These are phyloP conservation scores for Sporothrix brunneoviolacea DNA, from an alignment of 2,329 filamentous ascomycete species.

Conservation along the genomic window DNA sequence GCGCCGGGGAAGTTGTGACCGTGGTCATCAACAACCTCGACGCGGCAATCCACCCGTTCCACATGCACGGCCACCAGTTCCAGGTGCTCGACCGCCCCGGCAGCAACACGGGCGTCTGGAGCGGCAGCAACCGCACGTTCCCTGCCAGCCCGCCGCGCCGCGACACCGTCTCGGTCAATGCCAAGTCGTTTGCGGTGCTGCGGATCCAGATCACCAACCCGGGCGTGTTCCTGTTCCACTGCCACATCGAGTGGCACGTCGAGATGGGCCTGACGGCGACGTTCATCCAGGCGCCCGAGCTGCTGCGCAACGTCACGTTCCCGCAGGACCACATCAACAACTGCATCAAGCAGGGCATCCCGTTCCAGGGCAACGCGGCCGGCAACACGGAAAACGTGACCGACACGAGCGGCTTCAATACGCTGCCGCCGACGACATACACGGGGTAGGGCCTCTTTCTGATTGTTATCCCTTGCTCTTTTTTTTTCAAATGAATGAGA, in stretches of 20 bases:
- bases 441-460: slow-evolving; percentile 33
- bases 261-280: slow-evolving; percentile 50
- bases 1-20: slow-evolving; percentile 35
- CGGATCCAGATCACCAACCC: slow-evolving; percentile 48
- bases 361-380: slow-evolving; percentile 58
- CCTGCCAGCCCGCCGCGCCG: slow-evolving; percentile 26
- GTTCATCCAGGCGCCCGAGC: slow-evolving; percentile 49
- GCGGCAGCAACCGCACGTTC: slow-evolving; percentile 25
- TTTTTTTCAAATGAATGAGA: too few species aligned
- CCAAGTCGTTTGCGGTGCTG: slow-evolving; percentile 41
- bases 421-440: slow-evolving; percentile 40
- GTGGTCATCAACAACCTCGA: slow-evolving; percentile 46
- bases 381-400: slow-evolving; percentile 52
- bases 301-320: slow-evolving; percentile 49
- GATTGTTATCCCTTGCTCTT: not conserved
- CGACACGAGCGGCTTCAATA: slow-evolving; percentile 47
- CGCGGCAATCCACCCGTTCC: slow-evolving; percentile 42
- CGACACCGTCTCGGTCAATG: slow-evolving; percentile 34
- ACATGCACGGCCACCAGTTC: slow-evolving; percentile 51
- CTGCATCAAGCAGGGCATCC: slow-evolving; percentile 39
- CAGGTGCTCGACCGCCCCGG: slow-evolving; percentile 40
- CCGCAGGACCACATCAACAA: slow-evolving; percentile 49
- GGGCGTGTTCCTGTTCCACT: slow-evolving; percentile 51
- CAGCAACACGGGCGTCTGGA: slow-evolving; percentile 32
- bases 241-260: slow-evolving; percentile 57